phyloP scores from a whole-genome alignment of 176 grass and related monocot species.

The Raddia distichophylla region DNA sequence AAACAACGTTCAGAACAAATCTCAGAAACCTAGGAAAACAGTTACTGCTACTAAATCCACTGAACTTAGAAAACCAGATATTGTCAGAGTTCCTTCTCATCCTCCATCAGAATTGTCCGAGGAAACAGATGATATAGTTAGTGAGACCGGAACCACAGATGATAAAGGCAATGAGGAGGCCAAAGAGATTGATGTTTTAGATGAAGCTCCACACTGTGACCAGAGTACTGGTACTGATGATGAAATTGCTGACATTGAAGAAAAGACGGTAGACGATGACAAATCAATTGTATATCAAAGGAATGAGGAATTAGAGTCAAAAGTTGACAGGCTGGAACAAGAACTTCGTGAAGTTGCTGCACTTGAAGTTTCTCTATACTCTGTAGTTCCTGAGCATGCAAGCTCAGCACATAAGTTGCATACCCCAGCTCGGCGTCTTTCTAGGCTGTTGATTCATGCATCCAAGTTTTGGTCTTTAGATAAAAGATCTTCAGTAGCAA shows the following conservation, averaged over 20 bases:
- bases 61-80: slow-evolving; percentile 59
- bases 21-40: slow-evolving; percentile 62
- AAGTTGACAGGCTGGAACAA: slow-evolving; percentile 74
- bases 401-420: slow-evolving; percentile 92
- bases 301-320: slow-evolving; percentile 56
- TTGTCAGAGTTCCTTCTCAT: slow-evolving; percentile 51
- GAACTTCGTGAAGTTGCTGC: slow-evolving; percentile 93
- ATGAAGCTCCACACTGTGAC: slow-evolving; percentile 90
- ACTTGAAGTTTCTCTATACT: slow-evolving; percentile 88
- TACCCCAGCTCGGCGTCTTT: slow-evolving; percentile 86
- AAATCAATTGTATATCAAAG: slow-evolving; percentile 55
- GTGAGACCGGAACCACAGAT: slow-evolving; percentile 51
- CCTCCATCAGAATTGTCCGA: slow-evolving; percentile 72
- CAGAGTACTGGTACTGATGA: slow-evolving; percentile 93
- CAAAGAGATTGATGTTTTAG: slow-evolving; percentile 93
- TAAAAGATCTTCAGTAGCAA: slow-evolving; percentile 75
- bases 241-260: slow-evolving; percentile 84
- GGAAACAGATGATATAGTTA: slow-evolving; percentile 65
- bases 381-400: slow-evolving; percentile 76
- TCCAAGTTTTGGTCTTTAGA: slow-evolving; percentile 69
- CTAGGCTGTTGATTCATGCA: slow-evolving; percentile 75
- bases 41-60: slow-evolving; percentile 45
- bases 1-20: slow-evolving; percentile 62
- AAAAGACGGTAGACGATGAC: slow-evolving; percentile 56
- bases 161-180: slow-evolving; percentile 79